Evolutionary conservation across 1,284 basidiomycete species (phyloP), one percentile per base, ranked within the genome.

Genomic region (Ganoderma lucidum): DNA sequence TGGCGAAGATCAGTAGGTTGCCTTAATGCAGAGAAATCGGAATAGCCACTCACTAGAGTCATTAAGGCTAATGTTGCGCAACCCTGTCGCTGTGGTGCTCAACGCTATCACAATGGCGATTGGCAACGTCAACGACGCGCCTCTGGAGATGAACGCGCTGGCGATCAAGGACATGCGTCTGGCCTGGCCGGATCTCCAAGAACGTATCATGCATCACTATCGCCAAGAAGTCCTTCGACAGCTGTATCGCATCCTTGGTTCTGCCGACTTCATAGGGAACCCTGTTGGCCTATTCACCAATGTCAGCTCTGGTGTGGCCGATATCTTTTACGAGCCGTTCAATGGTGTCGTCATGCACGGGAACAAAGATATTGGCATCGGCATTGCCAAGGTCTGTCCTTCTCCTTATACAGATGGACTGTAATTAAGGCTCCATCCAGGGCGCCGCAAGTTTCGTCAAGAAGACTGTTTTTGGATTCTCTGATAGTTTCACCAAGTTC

Each of bases 301-400:
- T 78, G 97, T 99, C 78, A 97, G 96, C 78, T 98, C 96, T 32
- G 98, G 98, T n/a, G 96, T 99, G 9, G 94, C 95, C 61, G 98
- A 99, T 80, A 97, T 99, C 75, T 99, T 99, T 85, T 99, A 99
- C 78, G 98, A 99, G 81, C 98, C 98, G 10, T 99, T 97, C 85
- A 94, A 98, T 72, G 97, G 97, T 45, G 94, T 97, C 44, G 94
- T 99, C 67, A 96, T 98, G 90, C 96, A 98, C 77, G 98, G 98
- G 19, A 97, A 98, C 81, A 93, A 91, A 77, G 98, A 99, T 75
- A 83, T 99, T 23, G 98, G 98, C 1, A 90, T 97, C 71, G 96
- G 98, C n/a, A 96, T 99, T 68, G 98, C 98, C 2, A 95, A 97
- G 85, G 95, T 95, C 75, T 70, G 82, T 8, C 12, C 35, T 15